Evolutionary conservation across 148 eudicot species (phyloP).

Genomic region (Camellia sinensis): DNA sequence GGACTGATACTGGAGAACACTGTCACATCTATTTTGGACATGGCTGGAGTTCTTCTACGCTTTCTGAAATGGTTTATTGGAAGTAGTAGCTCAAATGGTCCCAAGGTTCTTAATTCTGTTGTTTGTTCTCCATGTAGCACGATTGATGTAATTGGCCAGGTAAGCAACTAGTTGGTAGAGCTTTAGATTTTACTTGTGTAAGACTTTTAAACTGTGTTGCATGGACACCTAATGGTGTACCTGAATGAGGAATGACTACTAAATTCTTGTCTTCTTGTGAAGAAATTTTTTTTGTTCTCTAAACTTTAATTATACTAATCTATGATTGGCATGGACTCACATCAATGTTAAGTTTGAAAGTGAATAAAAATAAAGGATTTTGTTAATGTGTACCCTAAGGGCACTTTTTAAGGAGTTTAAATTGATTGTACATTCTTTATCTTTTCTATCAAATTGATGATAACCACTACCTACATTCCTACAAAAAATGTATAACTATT

Average conservation of each 20-base stretch:
- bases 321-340: not conserved
- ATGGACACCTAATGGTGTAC: not conserved
- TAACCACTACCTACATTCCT: too few species aligned
- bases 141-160: constrained; percentile 79
- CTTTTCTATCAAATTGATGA: too few species aligned
- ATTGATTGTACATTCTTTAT: too few species aligned
- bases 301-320: not conserved
- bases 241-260: not conserved
- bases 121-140: constrained; percentile 95
- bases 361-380: too few species aligned
- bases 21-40: constrained; percentile 89
- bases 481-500: too few species aligned
- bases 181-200: constrained; percentile 9
- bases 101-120: constrained; percentile 59
- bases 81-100: constrained; percentile 61
- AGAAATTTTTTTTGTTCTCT: not conserved
- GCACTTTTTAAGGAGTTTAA: too few species aligned
- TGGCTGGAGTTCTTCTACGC: constrained; percentile 95
- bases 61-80: constrained; percentile 93
- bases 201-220: not conserved
- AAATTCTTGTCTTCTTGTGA: not conserved
- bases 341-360: too few species aligned
- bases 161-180: constrained; percentile 24
- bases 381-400: too few species aligned
- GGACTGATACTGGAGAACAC: constrained; percentile 85